Base-by-base conservation (phyloP, 2,329 filamentous ascomycete species). In the Diaporthe batatas region DNA sequence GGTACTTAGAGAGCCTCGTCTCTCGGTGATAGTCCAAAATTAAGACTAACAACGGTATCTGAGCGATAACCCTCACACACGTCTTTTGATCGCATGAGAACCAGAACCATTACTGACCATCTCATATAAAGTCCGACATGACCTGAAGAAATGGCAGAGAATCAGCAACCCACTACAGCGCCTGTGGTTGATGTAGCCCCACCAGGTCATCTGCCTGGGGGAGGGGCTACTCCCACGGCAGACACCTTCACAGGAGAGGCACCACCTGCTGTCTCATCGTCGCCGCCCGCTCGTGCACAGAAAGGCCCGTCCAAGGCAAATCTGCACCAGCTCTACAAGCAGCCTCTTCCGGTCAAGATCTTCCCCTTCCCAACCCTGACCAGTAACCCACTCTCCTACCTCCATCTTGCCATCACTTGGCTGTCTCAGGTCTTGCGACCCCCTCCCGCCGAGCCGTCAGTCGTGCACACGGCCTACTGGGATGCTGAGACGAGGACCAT, bases 21-120 rank as follows among this genome's bases (percentile, higher is more conserved):
- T 85, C 89, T 90, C 88, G 76, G 84, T 92, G 91, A 87, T 84
- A 84, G 89, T 87, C 86, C 88, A 88, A 80, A 82, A 83, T 67
- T 90, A 91, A 93, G 93, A 96, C 94, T 96, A 96, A 70, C 93
- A 96, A 96, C 94, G 94, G 94, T 96, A 96, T 96, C 94, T 96
- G 94, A 96, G 89, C 88, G 86, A 80, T 76, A 79, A 12, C 23
- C 47, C 32, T 53, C 62, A 67, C 32, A 34, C 57, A 34, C 49
- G 70, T 21, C 21, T n/a, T 5, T 39, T 29, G 0, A 39, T 25
- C 8, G 18, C 21, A 25, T 8, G 39, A 47, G 42, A 57, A 8
- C 6, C 36, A 14, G 36, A 39, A 75, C 75, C 75, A 62, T 34
- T 44, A 57, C 75, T 74, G 49, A 73, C 73, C 53, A 2, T 57